Conservation (phyloP, 2,329 filamentous ascomycete species). For the Sclerotinia nivalis region DNA sequence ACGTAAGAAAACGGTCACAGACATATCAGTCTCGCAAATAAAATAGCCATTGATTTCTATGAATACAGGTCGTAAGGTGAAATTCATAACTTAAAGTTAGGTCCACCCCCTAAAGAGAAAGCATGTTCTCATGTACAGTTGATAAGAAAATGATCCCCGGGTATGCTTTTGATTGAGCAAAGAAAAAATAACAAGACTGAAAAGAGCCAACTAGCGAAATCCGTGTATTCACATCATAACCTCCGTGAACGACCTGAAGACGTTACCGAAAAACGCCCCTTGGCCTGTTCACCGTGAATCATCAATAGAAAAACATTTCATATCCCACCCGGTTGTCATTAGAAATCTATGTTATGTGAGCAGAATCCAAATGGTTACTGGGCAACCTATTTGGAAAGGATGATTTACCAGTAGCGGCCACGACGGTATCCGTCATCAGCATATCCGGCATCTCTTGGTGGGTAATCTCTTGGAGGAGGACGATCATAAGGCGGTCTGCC, state of each 20-base stretch:
- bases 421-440: constrained; percentile 39
- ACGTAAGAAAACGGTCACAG: background rate
- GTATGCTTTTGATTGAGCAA: constrained; percentile 22
- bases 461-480: constrained; percentile 41
- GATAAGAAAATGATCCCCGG: constrained; percentile 12
- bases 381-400: constrained; percentile 20
- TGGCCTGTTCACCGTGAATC: constrained; percentile 23
- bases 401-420: constrained; percentile 40
- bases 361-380: constrained; percentile 19
- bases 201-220: constrained; percentile 21
- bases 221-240: constrained; percentile 25
- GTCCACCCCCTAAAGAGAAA: background rate
- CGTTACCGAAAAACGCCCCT: constrained; percentile 24
- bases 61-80: constrained; percentile 19
- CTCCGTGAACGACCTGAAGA: constrained; percentile 19
- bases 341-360: constrained; percentile 29
- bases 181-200: constrained; percentile 22
- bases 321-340: constrained; percentile 24
- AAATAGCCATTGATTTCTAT: constrained; percentile 23
- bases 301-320: constrained; percentile 24
- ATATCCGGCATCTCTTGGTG: constrained; percentile 39
- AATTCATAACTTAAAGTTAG: constrained; percentile 9
- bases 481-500: constrained; percentile 53
- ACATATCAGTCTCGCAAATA: background rate
- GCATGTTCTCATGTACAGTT: constrained; percentile 18